A percentile compares a stretch with the other conserved stretches of the same genome.
phyloP scores from a whole-genome alignment of 2,329 filamentous ascomycete genomes.

The Talaromyces sp. region DNA sequence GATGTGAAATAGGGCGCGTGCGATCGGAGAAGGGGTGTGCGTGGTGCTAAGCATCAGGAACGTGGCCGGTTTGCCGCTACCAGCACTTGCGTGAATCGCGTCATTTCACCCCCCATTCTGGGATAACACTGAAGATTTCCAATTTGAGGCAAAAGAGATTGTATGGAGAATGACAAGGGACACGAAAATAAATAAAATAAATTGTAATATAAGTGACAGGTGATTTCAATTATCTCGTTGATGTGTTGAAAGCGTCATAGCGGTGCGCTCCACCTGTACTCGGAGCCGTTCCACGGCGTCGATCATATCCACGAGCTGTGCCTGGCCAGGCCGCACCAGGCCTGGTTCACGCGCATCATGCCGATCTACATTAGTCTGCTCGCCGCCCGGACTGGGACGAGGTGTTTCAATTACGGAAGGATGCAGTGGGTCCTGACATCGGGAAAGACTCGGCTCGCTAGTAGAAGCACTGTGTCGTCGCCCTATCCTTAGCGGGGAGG shows the following conservation, averaged over 20 bases:
- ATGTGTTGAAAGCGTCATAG: constrained; percentile 30
- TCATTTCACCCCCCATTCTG: background rate
- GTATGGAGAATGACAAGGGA: background rate
- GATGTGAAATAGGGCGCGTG: background rate
- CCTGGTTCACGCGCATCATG: constrained; percentile 28
- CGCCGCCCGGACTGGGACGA: constrained; percentile 24
- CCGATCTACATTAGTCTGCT: constrained; percentile 25
- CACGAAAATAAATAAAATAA: background rate
- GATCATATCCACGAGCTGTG: constrained; percentile 36
- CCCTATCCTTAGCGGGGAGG: constrained; percentile 25
- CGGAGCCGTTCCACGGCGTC: constrained; percentile 40
- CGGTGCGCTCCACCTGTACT: constrained; percentile 38
- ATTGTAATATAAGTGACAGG: too few relatives aligned
- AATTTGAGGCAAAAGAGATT: background rate
- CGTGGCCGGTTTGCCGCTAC: constrained; percentile 13
- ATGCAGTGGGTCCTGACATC: constrained; percentile 29
- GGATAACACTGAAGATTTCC: background rate
- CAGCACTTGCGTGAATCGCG: constrained; percentile 1
- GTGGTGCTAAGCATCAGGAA: constrained; percentile 22
- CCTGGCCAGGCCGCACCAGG: constrained; percentile 23
- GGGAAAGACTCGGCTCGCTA: constrained; percentile 26
- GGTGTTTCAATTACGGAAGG: constrained; percentile 27
- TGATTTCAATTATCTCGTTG: constrained; percentile 10
- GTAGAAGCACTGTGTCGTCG: constrained; percentile 23
- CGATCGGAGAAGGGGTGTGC: constrained; percentile 17